phyloP scores from a whole-genome alignment of 2,329 filamentous ascomycete species.

The Arthrobotrys megalospora region DNA sequence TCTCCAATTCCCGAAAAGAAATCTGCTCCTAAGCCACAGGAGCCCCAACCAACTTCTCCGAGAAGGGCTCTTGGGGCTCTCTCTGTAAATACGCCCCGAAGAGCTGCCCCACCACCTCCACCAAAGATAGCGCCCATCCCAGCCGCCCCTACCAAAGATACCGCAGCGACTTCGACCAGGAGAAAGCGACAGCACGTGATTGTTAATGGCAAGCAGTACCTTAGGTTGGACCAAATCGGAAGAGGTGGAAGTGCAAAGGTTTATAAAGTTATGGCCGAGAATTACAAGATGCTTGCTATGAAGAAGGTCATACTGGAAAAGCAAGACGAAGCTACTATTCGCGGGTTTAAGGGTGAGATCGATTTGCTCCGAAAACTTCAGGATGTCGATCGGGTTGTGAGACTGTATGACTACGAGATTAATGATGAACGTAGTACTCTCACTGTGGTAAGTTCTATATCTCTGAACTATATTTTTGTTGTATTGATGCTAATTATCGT shows the following conservation, averaged over 20 bases:
- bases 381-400: constrained; percentile 89
- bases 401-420: constrained; percentile 91
- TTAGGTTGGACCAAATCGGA: constrained; percentile 89
- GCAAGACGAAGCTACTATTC: constrained; percentile 85
- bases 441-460: constrained; percentile 77
- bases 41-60: constrained; percentile 32
- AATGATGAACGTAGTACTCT: constrained; percentile 92
- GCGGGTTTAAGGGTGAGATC: constrained; percentile 94
- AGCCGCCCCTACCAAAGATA: constrained; percentile 79
- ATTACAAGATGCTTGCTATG: constrained; percentile 92
- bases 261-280: constrained; percentile 96
- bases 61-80: constrained; percentile 55
- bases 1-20: constrained; percentile 57
- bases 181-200: constrained; percentile 87
- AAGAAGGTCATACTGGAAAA: constrained; percentile 94
- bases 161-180: constrained; percentile 74
- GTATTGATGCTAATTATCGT: constrained; percentile 22
- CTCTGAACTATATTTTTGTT: background rate
- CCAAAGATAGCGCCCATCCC: constrained; percentile 98
- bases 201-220: constrained; percentile 92
- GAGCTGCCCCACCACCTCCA: constrained; percentile 82
- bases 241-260: constrained; percentile 94
- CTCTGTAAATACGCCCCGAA: constrained; percentile 77
- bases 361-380: constrained; percentile 86
- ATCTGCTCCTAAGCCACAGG: constrained; percentile 28